These are phyloP conservation scores for Ophiostoma sp. DNA, from an alignment of 2,329 filamentous ascomycete species.

Conservation along the genomic window DNA sequence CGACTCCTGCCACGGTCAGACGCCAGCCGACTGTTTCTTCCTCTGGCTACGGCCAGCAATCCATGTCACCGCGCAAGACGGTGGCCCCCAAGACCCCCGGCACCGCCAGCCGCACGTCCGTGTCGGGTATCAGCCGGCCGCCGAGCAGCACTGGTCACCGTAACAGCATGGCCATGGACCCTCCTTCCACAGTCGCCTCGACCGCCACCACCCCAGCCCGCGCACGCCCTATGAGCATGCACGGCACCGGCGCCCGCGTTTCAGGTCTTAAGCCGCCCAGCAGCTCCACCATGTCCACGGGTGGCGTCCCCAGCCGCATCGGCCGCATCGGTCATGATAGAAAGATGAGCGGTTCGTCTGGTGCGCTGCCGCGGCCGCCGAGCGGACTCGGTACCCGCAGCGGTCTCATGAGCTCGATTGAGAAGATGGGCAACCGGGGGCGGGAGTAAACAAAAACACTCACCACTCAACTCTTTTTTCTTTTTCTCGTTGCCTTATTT, in stretches of 20 bases:
- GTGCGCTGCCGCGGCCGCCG: conserved; percentile 51
- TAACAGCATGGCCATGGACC: conserved; percentile 30
- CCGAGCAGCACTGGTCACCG: conserved; percentile 27
- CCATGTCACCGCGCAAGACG: conserved; percentile 23
- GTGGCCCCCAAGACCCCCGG: conserved; percentile 20
- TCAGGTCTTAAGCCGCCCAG: conserved; percentile 64
- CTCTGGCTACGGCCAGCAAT: conserved; percentile 10
- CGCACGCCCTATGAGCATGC: conserved; percentile 30
- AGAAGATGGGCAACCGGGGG: conserved; percentile 73
- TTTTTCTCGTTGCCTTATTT: background rate
- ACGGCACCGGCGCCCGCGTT: conserved; percentile 25
- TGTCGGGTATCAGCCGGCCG: conserved; percentile 30
- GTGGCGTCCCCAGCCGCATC: conserved; percentile 50
- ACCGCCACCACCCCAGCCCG: conserved; percentile 33
- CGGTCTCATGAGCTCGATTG: conserved; percentile 81
- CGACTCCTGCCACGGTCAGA: background rate
- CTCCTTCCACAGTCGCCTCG: conserved; percentile 25
- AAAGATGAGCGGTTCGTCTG: conserved; percentile 43
- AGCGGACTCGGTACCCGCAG: conserved; percentile 56
- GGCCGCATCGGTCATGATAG: conserved; percentile 49
- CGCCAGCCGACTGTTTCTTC: background rate
- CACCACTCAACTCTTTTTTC: background rate
- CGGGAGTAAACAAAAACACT: conserved; percentile 36
- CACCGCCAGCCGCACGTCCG: conserved; percentile 26
- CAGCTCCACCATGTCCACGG: conserved; percentile 36